Base-by-base conservation (phyloP, 805 yeast genomes). In the Candida sphagnicola region DNA sequence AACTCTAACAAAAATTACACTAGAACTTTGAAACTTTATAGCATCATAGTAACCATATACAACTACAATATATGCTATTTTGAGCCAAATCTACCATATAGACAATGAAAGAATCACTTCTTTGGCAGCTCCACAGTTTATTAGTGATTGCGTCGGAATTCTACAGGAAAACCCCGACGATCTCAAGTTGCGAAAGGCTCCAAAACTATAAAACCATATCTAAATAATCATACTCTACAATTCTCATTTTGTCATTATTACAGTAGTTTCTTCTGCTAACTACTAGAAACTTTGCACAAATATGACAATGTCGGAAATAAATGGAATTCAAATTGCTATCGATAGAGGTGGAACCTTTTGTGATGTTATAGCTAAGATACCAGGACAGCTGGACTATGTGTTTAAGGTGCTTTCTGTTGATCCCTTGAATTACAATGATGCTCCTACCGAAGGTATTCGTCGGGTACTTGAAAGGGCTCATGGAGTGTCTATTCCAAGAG, bases 391-490 rank as follows among this genome's bases (percentile, higher is more conserved):
- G 28, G 90, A 84, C 52, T 72, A 76, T 26, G 79, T 85, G 2
- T 73, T 90, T 57, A 90, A 90, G 58, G 65, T 90, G 19, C 67
- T 90, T 17, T 87, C 96, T 0, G 96, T 86, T 3, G 97, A 90
- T 52, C 95, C 96, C 0, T 68, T 73, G 18, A 90, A 90, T 61
- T 90, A 90, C 55, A 65, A 72, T 2, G 98, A 90, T 70, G 96
- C 98, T 1, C 95, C 95, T 10, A 70, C 90, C 15, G 97, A 90
- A 62, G 98, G 96, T 6, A 85, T 90, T 28, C 72, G 97, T 46
- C 63, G 95, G 33, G 72, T 86, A 0, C 60, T 90, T 42, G 95
- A 85, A 54, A 61, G 63, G 16, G 76, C 77, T 43, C 74, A 78
- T 1, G 74, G 75, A 1, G 58, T 54, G 5, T 35, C 54, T 8